Percentiles rank a stretch among this genome's conserved stretches.
These are phyloP conservation scores for Cornus florida DNA, from an alignment of 148 eudicot genomes.

Conservation along the genomic window DNA sequence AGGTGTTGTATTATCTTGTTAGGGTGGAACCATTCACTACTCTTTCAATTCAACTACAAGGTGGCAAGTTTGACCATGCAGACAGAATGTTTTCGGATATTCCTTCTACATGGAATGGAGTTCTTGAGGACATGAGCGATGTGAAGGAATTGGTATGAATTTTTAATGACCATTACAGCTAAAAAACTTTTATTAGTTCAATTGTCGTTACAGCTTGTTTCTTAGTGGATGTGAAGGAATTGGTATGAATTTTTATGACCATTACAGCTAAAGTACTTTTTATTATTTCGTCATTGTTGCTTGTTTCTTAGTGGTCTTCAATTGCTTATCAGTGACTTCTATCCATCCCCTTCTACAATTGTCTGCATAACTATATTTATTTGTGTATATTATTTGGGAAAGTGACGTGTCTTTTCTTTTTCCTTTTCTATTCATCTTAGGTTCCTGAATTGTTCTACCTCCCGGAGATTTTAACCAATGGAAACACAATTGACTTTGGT, in stretches of 20 bases:
- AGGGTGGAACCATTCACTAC: conserved; percentile 97
- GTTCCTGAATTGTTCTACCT: conserved; percentile 98
- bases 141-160: conserved; percentile 91
- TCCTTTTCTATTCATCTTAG: conserved; percentile 32
- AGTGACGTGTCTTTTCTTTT: background rate
- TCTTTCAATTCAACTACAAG: conserved; percentile 89
- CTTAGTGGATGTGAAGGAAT: conserved; percentile 69
- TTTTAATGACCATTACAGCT: background rate
- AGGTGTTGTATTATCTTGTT: conserved; percentile 90
- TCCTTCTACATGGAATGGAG: conserved; percentile 92
- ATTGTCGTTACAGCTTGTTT: background rate
- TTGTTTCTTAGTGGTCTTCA: background rate
- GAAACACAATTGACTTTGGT: conserved; percentile 88
- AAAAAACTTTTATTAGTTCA: background rate
- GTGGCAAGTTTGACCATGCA: conserved; percentile 98
- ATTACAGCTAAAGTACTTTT: conserved; percentile 1
- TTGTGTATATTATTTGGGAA: background rate
- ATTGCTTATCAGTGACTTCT: background rate
- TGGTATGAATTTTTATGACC: conserved; percentile 47
- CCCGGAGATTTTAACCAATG: conserved; percentile 83
- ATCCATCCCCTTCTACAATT: background rate
- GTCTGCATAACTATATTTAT: background rate
- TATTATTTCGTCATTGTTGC: background rate
- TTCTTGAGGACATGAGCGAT: conserved; percentile 97
- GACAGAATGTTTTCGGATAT: conserved; percentile 99